A percentile compares a stretch with the other conserved stretches of the same genome.
These are phyloP conservation scores for Aspergillus tubingensis DNA, from an alignment of 2,329 filamentous ascomycete species.

Conservation along the genomic window DNA sequence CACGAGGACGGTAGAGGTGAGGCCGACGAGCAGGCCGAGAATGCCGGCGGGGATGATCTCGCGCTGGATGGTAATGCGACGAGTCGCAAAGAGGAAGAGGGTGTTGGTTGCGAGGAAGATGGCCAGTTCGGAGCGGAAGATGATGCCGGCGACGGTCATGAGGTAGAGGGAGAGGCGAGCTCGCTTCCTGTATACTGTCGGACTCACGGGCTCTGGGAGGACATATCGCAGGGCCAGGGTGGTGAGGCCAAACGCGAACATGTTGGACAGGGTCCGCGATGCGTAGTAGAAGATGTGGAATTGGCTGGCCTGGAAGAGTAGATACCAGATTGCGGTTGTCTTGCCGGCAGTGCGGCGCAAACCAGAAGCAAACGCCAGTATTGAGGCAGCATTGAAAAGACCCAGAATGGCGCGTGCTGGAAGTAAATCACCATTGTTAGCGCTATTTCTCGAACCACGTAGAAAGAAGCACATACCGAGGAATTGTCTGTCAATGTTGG, in stretches of 20 bases:
- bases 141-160: slow-evolving; percentile 74
- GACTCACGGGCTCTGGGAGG: slow-evolving; percentile 45
- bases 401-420: slow-evolving; percentile 76
- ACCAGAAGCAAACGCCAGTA: slow-evolving; percentile 66
- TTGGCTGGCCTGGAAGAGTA: slow-evolving; percentile 74
- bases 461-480: slow-evolving; percentile 47
- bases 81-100: slow-evolving; percentile 62
- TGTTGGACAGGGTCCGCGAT: slow-evolving; percentile 88
- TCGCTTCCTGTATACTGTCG: slow-evolving; percentile 43
- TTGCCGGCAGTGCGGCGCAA: slow-evolving; percentile 69
- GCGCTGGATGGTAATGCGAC: slow-evolving; percentile 54
- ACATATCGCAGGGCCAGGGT: slow-evolving; percentile 50
- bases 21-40: slow-evolving; percentile 64
- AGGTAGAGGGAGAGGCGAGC: slow-evolving; percentile 69
- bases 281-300: slow-evolving; percentile 95
- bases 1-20: slow-evolving; percentile 69
- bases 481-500: slow-evolving; percentile 60
- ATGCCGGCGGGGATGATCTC: slow-evolving; percentile 67
- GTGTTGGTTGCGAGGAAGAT: slow-evolving; percentile 72
- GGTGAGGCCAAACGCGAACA: slow-evolving; percentile 82
- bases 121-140: slow-evolving; percentile 89
- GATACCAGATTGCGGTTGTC: slow-evolving; percentile 74
- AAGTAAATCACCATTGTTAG: slow-evolving; percentile 1
- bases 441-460: background rate
- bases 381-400: slow-evolving; percentile 68